phyloP scores from a whole-genome alignment of 1,284 basidiomycete species.

The Trametes sp. region DNA sequence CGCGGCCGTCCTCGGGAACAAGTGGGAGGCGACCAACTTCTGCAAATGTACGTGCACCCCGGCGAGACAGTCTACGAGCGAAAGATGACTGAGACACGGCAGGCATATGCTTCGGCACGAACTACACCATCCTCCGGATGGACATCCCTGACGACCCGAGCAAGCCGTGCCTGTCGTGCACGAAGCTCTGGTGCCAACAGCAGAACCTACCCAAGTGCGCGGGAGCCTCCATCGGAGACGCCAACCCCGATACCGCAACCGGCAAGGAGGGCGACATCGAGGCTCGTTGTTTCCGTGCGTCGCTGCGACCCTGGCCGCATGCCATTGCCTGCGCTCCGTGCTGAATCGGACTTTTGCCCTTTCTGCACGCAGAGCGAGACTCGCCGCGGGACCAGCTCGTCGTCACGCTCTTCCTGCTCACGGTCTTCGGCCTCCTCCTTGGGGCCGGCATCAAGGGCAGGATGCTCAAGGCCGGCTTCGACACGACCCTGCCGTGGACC shows the following conservation, averaged over 20 bases:
- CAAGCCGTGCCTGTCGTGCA: conserved; percentile 92
- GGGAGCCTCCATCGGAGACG: conserved; percentile 85
- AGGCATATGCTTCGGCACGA: conserved; percentile 92
- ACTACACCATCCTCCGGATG: conserved; percentile 88
- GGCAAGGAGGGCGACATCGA: conserved; percentile 97
- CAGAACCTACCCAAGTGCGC: conserved; percentile 89
- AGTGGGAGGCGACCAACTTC: conserved; percentile 85
- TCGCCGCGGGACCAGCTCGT: conserved; percentile 91
- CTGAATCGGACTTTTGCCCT: conserved; percentile 27
- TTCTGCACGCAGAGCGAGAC: conserved; percentile 69
- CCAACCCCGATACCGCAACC: conserved; percentile 90
- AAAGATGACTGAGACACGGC: conserved; percentile 9
- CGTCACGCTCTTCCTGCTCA: conserved; percentile 88
- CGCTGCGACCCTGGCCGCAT: conserved; percentile 32
- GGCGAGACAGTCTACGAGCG: neutral
- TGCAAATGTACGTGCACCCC: conserved; percentile 75
- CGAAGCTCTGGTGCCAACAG: conserved; percentile 94
- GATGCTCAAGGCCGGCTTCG: conserved; percentile 79
- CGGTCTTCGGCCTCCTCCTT: conserved; percentile 83
- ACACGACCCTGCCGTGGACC: conserved; percentile 67
- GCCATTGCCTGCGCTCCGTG: conserved; percentile 12
- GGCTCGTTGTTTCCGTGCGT: conserved; percentile 94
- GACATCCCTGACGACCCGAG: conserved; percentile 83
- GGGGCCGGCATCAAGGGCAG: conserved; percentile 84
- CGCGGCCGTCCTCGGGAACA: conserved; percentile 57